Percentiles rank a stretch among this genome's conserved stretches.
These are phyloP conservation scores for Lepraria neglecta DNA, from an alignment of 495 filamentous ascomycete species.

Conservation along the genomic window DNA sequence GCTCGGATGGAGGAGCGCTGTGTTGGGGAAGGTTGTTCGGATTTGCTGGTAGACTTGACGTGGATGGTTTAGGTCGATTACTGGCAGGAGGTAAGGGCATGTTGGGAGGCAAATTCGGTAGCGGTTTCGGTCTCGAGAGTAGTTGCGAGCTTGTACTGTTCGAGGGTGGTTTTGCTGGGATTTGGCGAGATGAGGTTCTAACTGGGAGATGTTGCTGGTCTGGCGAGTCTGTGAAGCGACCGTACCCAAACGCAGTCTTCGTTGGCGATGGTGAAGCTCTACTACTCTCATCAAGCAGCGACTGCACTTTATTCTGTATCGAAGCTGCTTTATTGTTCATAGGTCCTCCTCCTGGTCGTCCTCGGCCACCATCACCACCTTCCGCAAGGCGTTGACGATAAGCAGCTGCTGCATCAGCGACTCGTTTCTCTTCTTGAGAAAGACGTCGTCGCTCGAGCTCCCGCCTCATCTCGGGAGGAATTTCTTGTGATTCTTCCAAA, in stretches of 20 bases:
- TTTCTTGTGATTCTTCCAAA: slow-evolving; percentile 58
- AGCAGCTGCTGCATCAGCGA: slow-evolving; percentile 85
- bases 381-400: slow-evolving; percentile 73
- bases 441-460: slow-evolving; percentile 82
- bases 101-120: background rate
- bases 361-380: slow-evolving; percentile 45
- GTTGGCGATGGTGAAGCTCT: slow-evolving; percentile 49
- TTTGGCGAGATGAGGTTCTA: slow-evolving; percentile 20
- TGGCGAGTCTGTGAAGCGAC: slow-evolving; percentile 62
- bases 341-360: slow-evolving; percentile 41
- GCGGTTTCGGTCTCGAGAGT: slow-evolving; percentile 10
- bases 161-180: background rate
- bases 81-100: background rate
- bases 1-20: slow-evolving; percentile 8
- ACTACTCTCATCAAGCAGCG: slow-evolving; percentile 71
- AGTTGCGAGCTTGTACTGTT: slow-evolving; percentile 10
- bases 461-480: slow-evolving; percentile 83
- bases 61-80: slow-evolving; percentile 4
- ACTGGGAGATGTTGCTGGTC: slow-evolving; percentile 13
- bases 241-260: slow-evolving; percentile 84
- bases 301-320: slow-evolving; percentile 87
- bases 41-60: background rate
- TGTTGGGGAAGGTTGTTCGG: background rate
- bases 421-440: slow-evolving; percentile 84
- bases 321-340: slow-evolving; percentile 52